phyloP scores from a whole-genome alignment of 2,329 filamentous ascomycete species.

The Fusarium caatingaense region DNA sequence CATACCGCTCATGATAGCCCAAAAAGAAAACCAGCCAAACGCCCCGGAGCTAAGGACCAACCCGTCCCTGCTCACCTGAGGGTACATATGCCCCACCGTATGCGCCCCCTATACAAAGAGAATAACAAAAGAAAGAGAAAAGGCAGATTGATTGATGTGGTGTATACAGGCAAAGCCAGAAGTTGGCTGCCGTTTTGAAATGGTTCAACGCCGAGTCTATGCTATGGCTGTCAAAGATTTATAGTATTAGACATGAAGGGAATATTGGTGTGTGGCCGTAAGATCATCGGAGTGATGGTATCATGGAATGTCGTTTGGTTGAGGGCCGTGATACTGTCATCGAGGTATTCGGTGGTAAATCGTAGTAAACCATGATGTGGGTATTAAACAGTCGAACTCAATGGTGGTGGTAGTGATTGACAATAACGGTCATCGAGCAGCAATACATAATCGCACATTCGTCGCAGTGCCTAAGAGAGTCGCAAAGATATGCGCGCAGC shows the following conservation, averaged over 20 bases:
- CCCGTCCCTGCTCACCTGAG: constrained; percentile 36
- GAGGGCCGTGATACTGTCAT: constrained; percentile 42
- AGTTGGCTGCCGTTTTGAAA: constrained; percentile 36
- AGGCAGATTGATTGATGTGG: constrained; percentile 42
- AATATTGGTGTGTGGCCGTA: constrained; percentile 39
- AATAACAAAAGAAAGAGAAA: constrained; percentile 38
- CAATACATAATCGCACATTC: constrained; percentile 6
- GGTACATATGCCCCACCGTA: constrained; percentile 40
- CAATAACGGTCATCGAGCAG: constrained; percentile 10
- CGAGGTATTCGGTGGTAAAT: constrained; percentile 40
- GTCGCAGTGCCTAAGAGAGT: constrained; percentile 22
- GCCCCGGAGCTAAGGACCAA: constrained; percentile 41
- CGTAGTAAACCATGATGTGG: constrained; percentile 32
- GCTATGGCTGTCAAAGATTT: constrained; percentile 46
- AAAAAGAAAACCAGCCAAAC: constrained; percentile 41
- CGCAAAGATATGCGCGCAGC: constrained; percentile 33
- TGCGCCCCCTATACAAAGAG: constrained; percentile 46
- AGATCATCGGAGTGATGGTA: constrained; percentile 45
- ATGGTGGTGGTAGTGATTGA: background rate
- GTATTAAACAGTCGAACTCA: constrained; percentile 19
- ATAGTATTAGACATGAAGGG: constrained; percentile 46
- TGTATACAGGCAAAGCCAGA: constrained; percentile 44
- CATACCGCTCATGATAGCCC: constrained; percentile 46
- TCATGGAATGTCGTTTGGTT: constrained; percentile 36
- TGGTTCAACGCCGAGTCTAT: constrained; percentile 51